These are phyloP conservation scores for Pichia sp. DNA, from an alignment of 1,139 yeast species.

Conservation along the genomic window DNA sequence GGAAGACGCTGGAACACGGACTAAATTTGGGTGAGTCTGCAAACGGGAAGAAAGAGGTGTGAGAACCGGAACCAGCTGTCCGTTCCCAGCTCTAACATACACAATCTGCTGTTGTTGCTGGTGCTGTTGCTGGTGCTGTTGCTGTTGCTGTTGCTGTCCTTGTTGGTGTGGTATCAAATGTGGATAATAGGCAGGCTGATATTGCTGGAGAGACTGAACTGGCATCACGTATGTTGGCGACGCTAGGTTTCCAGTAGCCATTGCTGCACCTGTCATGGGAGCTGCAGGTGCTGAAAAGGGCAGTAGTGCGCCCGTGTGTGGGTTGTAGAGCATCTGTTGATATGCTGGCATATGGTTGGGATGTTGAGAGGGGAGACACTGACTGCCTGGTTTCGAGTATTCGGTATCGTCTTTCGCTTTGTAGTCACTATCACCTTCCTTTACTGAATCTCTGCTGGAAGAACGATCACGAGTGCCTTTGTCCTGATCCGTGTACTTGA, in stretches of 20 bases:
- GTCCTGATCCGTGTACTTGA: too few relatives aligned
- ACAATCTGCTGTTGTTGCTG: constrained; percentile 1
- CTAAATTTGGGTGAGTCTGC: background rate
- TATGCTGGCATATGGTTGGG: background rate
- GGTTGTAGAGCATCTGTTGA: constrained; percentile 10
- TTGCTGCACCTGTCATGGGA: too few relatives aligned
- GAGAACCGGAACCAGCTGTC: constrained; percentile 7
- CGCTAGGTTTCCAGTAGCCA: too few relatives aligned
- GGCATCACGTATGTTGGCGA: background rate
- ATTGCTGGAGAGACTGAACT: background rate
- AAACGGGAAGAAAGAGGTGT: constrained; percentile 1
- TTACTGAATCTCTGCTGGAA: too few relatives aligned
- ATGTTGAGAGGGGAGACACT: too few relatives aligned
- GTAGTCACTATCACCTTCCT: too few relatives aligned
- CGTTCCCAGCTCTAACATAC: constrained; percentile 5
- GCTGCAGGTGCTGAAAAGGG: constrained; percentile 1
- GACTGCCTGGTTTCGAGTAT: too few relatives aligned
- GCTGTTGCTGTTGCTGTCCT: background rate
- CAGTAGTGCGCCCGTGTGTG: constrained; percentile 5
- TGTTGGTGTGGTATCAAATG: background rate
- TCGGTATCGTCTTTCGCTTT: too few relatives aligned
- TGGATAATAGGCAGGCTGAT: background rate
- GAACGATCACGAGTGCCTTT: too few relatives aligned
- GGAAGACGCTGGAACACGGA: background rate
- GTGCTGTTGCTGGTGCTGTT: background rate